phyloP scores from a whole-genome alignment of 2,329 filamentous ascomycete species.

The Acrodontium crateriforme region DNA sequence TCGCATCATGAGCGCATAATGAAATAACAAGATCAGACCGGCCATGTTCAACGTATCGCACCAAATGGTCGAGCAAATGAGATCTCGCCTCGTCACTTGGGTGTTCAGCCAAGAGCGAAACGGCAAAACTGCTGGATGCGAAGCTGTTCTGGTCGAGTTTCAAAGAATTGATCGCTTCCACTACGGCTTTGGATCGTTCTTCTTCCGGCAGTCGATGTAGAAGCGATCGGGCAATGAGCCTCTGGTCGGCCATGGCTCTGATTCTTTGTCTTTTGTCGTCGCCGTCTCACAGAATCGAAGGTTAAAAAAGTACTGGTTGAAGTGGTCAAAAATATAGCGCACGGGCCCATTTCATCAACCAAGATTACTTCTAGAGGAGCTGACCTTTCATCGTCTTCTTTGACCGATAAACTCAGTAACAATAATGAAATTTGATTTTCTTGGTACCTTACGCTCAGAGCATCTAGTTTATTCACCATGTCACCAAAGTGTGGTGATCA shows the following conservation, averaged over 20 bases:
- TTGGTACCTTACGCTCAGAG: no score
- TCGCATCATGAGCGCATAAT: not conserved
- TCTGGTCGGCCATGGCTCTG: not conserved
- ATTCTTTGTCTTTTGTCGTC: no score
- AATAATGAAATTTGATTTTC: no score
- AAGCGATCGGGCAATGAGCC: conserved; percentile 10
- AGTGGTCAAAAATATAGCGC: no score
- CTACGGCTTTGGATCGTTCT: conserved; percentile 9
- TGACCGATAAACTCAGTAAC: no score
- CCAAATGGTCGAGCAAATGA: conserved; percentile 2
- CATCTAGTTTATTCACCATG: no score
- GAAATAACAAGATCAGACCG: not conserved
- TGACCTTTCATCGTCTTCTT: no score
- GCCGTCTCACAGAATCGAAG: no score
- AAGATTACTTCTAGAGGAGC: no score
- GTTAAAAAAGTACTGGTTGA: no score
- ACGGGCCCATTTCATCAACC: no score
- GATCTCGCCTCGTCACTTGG: conserved; percentile 5
- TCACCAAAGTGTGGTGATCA: no score
- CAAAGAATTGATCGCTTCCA: conserved; percentile 1
- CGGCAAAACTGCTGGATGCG: not conserved
- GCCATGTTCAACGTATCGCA: conserved; percentile 1
- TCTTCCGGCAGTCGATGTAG: conserved; percentile 10
- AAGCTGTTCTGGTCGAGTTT: not conserved
- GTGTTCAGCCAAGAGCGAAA: conserved; percentile 1